Base-by-base conservation (phyloP, 2,329 filamentous ascomycete genomes). In the Nakataea oryzae region DNA sequence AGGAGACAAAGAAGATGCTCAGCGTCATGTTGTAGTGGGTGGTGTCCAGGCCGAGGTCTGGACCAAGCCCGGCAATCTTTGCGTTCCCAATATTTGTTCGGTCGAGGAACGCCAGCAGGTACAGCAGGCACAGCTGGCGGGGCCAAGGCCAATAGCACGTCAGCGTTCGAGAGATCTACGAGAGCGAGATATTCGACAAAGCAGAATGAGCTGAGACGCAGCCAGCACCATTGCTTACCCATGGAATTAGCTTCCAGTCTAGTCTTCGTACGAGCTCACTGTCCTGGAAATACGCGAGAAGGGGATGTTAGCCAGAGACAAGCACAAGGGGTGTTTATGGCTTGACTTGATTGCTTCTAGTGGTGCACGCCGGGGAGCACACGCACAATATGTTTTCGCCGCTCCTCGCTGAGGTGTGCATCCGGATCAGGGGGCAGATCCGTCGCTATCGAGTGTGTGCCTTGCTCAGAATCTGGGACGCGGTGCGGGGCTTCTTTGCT, bases 1-100 rank as follows among this genome's bases (percentile, higher is more conserved):
- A 96, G 0, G 89, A 91, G 59, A 96, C 80, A 76, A 96, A 96
- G 77, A 96, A 96, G 67, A 96, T 88, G 41, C 89, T 90, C 9
- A 96, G 79, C 0, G 86, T 83, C 27, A 83, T 79, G 72, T 93
- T 93, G 76, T 92, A 96, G 69, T 89, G 79, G 7, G 78, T 74
- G 2, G 81, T 79, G 0, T 80, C 80, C 59, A 93, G 83, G 34
- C 81, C 66, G 21, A 95, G 75, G 63, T 89, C 85, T 13, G 78
- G 66, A 30, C 74, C 66, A 13, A 85, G 73, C 59, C 78, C 75
- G 28, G 81, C 82, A 63, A 87, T 82, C 66, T 85, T 86, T 50
- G 84, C 91, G 74, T 81, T 82, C 57, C 90, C 90, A 63, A 93
- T 90, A 68, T 95, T 93, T 29, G 90, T 92, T 17, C 87, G 80